Base-by-base conservation (phyloP, 2,329 filamentous ascomycete species). In the Cladophialophora carrionii region DNA sequence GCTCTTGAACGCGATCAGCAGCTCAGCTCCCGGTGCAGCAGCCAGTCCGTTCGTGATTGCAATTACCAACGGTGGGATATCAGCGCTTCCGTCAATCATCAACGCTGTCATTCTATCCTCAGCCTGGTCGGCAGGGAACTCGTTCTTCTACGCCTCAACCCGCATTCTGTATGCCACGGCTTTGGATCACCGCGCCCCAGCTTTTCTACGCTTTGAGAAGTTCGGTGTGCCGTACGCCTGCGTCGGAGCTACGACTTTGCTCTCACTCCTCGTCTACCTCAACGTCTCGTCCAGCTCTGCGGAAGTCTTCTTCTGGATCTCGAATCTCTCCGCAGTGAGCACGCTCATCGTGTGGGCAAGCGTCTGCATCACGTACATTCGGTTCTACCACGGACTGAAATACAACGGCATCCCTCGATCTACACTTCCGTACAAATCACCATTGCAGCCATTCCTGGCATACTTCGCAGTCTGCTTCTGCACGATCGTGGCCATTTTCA, bases 11-110 rank as follows among this genome's bases (percentile, higher is more conserved):
- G 75, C 12, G 72, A 76, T 49, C 77, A 74, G 49, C 88, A 88
- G 4, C 90, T 87, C 72, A 89, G 92, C 68, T 89, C 92, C 66
- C 5, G 74, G 73, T 17, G 76, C 73, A 3, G 78, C 77, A 2
- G 76, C 78, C 1, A 83, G 80, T 2, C 83, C 83, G 0, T 85
- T 81, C 72, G 82, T 83, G 34, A 82, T 84, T 52, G 81, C 79
- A 3, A 80, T 82, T 57, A 68, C 69, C 34, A 68, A 74, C 26
- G 75, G 74, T 4, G 76, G 76, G 2, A 78, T 78, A 63, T 68
- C 55, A 12, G 75, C 66, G 5, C 62, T 78, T 12, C 76, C 76
- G 0, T 74, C 71, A 4, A 73, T 80, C 51, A 76, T 80, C 66
- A 80, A 80, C 64, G 76, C 74, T 8, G 72, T 75, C 5, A 73